Evolutionary conservation across 2,329 filamentous ascomycete species (phyloP).

Genomic region (Bipolaris sorokiniana): DNA sequence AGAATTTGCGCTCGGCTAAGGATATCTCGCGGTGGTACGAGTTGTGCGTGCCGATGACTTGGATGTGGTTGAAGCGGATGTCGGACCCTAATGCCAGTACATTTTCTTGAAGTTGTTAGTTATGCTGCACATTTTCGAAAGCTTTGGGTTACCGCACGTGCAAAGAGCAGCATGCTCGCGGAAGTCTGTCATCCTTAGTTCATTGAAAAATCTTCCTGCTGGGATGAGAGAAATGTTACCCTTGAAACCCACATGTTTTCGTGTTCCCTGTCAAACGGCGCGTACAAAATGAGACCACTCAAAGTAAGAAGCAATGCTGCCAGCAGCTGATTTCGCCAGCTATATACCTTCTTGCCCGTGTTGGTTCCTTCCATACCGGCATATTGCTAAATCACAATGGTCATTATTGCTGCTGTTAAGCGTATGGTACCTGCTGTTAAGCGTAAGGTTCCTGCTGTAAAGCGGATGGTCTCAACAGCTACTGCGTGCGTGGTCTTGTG

Average conservation of each 20-base stretch:
- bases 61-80: conserved; percentile 60
- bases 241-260: conserved; percentile 21
- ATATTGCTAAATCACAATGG: conserved; percentile 14
- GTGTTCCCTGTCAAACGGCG: neutral
- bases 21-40: conserved; percentile 58
- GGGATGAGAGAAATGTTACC: conserved; percentile 8
- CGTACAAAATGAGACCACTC: conserved; percentile 1
- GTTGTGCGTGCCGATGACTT: conserved; percentile 60
- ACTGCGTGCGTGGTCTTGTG: conserved; percentile 21
- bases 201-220: neutral
- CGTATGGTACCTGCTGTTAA: neutral
- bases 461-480: neutral
- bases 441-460: too few relatives aligned
- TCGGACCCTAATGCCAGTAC: conserved; percentile 20
- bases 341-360: conserved; percentile 21
- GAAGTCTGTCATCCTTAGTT: conserved; percentile 20
- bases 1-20: conserved; percentile 50
- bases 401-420: conserved; percentile 8
- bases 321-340: conserved; percentile 14
- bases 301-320: conserved; percentile 4
- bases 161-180: conserved; percentile 27
- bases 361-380: neutral
- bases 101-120: conserved; percentile 14
- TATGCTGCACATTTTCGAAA: too few relatives aligned
- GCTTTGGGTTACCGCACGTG: conserved; percentile 16